Conservation (phyloP, 805 yeast species). For the Saturnispora ahearnii region DNA sequence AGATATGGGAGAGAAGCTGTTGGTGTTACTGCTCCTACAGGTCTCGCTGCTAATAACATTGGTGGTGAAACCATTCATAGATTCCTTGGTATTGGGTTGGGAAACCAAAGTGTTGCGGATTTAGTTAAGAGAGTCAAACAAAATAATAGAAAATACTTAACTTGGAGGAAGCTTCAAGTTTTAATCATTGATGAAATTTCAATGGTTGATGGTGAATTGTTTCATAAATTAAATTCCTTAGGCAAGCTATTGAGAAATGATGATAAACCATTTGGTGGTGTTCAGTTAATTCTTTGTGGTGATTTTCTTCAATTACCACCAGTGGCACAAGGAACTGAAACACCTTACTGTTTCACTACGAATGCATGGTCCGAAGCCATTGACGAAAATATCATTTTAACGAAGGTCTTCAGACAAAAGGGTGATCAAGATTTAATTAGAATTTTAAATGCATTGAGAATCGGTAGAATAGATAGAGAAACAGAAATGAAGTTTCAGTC, state of each 20-base stretch:
- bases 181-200: conserved; percentile 88
- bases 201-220: conserved; percentile 76
- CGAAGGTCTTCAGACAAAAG: conserved; percentile 79
- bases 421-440: conserved; percentile 69
- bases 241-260: conserved; percentile 47
- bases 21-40: conserved; percentile 93
- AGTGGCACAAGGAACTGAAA: conserved; percentile 38
- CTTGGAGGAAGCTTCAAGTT: conserved; percentile 65
- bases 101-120: conserved; percentile 33
- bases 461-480: conserved; percentile 50
- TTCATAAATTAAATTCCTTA: conserved; percentile 64
- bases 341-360: conserved; percentile 67
- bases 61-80: conserved; percentile 86
- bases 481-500: conserved; percentile 40
- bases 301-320: conserved; percentile 97
- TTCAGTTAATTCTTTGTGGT: conserved; percentile 85
- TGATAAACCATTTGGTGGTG: conserved; percentile 80
- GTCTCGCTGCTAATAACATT: conserved; percentile 89
- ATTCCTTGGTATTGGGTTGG: conserved; percentile 81
- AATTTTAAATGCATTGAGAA: conserved; percentile 72
- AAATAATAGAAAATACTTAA: conserved; percentile 33
- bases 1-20: conserved; percentile 42
- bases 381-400: conserved; percentile 56
- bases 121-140: conserved; percentile 42
- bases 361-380: conserved; percentile 58